These are phyloP conservation scores for Solanum sitiens DNA, from an alignment of 257 asterid species.

Conservation along the genomic window DNA sequence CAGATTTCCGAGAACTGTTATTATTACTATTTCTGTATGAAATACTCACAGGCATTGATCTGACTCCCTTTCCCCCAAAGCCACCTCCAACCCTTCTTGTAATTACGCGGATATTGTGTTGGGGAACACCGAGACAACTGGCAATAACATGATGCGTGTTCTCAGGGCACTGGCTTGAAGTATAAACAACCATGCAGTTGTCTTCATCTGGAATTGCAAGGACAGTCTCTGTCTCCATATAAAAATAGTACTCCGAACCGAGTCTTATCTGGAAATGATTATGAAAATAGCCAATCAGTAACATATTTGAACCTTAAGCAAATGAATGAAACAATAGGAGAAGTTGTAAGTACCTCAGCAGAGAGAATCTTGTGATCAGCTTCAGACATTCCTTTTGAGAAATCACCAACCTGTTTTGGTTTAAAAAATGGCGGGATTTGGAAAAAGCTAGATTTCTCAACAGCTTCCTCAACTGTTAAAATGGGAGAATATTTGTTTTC, in stretches of 20 bases:
- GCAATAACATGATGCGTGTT: slow-evolving; percentile 36
- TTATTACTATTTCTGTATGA: background rate
- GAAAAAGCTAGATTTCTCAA: slow-evolving; percentile 38
- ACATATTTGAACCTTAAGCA: background rate
- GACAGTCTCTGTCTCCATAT: slow-evolving; percentile 68
- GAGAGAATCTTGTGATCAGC: slow-evolving; percentile 58
- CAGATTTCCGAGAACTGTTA: background rate
- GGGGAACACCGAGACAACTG: slow-evolving; percentile 63
- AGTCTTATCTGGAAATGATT: slow-evolving; percentile 41
- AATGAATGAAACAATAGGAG: background rate
- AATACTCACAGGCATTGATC: background rate
- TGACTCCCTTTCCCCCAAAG: background rate
- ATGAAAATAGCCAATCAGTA: background rate
- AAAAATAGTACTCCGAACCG: slow-evolving; percentile 56
- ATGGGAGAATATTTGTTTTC: slow-evolving; percentile 47
- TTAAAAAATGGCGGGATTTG: slow-evolving; percentile 29
- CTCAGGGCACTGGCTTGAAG: slow-evolving; percentile 59
- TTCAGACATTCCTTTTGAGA: slow-evolving; percentile 65
- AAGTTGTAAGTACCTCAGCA: slow-evolving; percentile 31
- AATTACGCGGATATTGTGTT: slow-evolving; percentile 29
- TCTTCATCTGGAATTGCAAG: slow-evolving; percentile 82
- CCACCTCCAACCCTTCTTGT: background rate
- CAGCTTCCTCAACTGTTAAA: slow-evolving; percentile 64
- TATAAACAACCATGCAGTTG: slow-evolving; percentile 66
- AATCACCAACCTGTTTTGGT: slow-evolving; percentile 48